A percentile compares a stretch with the other conserved stretches of the same genome.
Evolutionary conservation across 352 stramenopile genomes (phyloP).

Genomic region (Pythium rishiriense): DNA sequence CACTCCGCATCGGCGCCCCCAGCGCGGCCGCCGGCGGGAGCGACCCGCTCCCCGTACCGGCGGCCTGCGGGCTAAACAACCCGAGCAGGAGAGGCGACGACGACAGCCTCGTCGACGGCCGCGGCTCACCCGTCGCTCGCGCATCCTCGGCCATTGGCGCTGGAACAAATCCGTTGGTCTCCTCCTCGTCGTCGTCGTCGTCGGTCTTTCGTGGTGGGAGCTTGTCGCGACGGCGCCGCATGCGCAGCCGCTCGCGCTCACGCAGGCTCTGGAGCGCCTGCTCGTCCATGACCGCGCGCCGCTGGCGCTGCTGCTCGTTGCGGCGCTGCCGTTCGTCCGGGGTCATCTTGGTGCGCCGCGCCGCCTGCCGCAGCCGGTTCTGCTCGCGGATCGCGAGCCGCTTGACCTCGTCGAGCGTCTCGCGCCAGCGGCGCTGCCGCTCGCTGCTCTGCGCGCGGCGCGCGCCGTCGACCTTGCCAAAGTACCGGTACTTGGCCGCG

Average conservation of each 20-base stretch:
- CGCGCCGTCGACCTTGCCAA: constrained; percentile 23
- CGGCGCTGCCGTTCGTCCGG: constrained; percentile 38
- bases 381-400: constrained; percentile 47
- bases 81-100: constrained; percentile 6
- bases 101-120: constrained; percentile 1
- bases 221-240: constrained; percentile 29
- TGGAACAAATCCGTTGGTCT: no score
- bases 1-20: not conserved
- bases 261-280: constrained; percentile 41
- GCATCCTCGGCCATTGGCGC: not conserved
- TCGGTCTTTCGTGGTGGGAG: not conserved
- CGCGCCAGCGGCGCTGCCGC: constrained; percentile 38
- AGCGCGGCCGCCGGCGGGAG: constrained; percentile 13
- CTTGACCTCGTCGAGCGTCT: constrained; percentile 46
- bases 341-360: constrained; percentile 47
- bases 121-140: not conserved
- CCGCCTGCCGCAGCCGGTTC: constrained; percentile 61
- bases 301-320: constrained; percentile 49
- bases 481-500: constrained; percentile 72
- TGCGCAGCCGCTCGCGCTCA: constrained; percentile 47
- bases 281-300: constrained; percentile 47
- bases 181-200: not conserved
- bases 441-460: constrained; percentile 20
- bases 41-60: not conserved
- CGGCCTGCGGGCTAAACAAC: constrained; percentile 4